phyloP scores from a whole-genome alignment of 805 yeast species.

The Cyberlindnera suaveolens region DNA sequence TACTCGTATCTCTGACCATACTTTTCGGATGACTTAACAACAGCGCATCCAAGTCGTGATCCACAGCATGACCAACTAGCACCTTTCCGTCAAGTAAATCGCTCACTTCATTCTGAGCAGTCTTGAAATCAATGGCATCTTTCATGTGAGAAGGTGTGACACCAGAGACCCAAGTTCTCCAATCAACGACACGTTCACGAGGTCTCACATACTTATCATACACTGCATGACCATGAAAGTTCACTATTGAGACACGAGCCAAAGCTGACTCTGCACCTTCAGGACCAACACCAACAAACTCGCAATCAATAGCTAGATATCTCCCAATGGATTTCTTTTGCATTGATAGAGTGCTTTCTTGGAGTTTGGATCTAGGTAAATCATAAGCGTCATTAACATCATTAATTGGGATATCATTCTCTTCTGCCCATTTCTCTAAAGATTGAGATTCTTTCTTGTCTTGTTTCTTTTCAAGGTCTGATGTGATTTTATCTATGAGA shows the following conservation, averaged over 20 bases:
- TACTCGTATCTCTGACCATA: conserved; percentile 69
- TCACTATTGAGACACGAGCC: conserved; percentile 85
- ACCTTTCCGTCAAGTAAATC: conserved; percentile 48
- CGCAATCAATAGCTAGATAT: conserved; percentile 84
- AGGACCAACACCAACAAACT: conserved; percentile 86
- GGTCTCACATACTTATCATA: conserved; percentile 77
- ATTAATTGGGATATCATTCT: conserved; percentile 20
- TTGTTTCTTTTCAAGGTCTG: conserved; percentile 10
- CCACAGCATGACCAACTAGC: conserved; percentile 81
- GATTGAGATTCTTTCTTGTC: conserved; percentile 1
- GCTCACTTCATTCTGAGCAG: conserved; percentile 55
- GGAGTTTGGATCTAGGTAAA: conserved; percentile 6
- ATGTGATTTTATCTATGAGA: conserved; percentile 12
- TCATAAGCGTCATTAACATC: conserved; percentile 20
- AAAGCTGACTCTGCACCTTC: conserved; percentile 65
- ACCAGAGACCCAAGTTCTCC: conserved; percentile 93
- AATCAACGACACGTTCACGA: conserved; percentile 69
- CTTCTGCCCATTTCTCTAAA: conserved; percentile 22
- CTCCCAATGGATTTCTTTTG: conserved; percentile 52
- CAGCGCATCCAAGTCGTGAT: conserved; percentile 69
- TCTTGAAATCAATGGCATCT: conserved; percentile 57
- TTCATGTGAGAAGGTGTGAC: conserved; percentile 64
- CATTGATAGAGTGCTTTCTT: conserved; percentile 14
- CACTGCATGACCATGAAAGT: conserved; percentile 67
- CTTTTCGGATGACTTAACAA: conserved; percentile 60